Evolutionary conservation across 2,329 filamentous ascomycete genomes (phyloP).

Genomic region (Xylariomycetidae sp.): DNA sequence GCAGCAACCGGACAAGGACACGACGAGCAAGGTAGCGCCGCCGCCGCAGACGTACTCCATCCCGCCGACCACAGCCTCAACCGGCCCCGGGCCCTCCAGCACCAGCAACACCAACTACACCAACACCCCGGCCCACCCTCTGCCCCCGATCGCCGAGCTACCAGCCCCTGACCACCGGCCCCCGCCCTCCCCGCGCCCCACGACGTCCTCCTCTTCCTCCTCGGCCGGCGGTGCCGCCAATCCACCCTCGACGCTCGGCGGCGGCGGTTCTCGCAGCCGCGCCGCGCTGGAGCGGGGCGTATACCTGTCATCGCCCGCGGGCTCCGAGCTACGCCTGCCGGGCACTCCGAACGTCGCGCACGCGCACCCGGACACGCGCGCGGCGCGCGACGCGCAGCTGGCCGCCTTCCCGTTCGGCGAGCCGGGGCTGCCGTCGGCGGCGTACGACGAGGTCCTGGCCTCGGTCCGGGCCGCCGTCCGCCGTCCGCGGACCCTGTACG

Average conservation of each 20-base stretch:
- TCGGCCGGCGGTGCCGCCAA: conserved; percentile 5
- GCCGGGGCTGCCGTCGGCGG: conserved; percentile 36
- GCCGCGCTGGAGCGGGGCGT: conserved; percentile 30
- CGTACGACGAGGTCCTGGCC: conserved; percentile 67
- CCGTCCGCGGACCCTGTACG: conserved; percentile 62
- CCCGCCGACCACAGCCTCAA: too few relatives aligned
- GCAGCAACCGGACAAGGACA: too few relatives aligned
- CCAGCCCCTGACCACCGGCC: too few relatives aligned
- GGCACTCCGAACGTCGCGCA: conserved; percentile 9
- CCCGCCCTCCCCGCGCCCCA: conserved; percentile 9
- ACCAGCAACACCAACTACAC: too few relatives aligned
- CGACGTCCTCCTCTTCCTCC: conserved; percentile 9
- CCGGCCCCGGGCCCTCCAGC: too few relatives aligned
- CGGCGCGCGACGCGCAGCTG: conserved; percentile 30
- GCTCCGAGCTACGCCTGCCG: conserved; percentile 22
- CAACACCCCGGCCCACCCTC: too few relatives aligned
- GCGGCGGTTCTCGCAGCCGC: conserved; percentile 11
- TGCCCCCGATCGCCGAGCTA: too few relatives aligned
- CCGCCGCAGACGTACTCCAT: too few relatives aligned
- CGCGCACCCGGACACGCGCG: conserved; percentile 10
- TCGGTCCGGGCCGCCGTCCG: conserved; percentile 63
- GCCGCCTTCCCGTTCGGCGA: conserved; percentile 9
- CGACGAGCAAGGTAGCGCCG: too few relatives aligned
- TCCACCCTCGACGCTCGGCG: conserved; percentile 3
- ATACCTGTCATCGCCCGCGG: conserved; percentile 33